A percentile compares a stretch with the other conserved stretches of the same genome.
These are phyloP conservation scores for Kwoniella shandongensis DNA, from an alignment of 768 basidiomycete genomes.

Conservation along the genomic window DNA sequence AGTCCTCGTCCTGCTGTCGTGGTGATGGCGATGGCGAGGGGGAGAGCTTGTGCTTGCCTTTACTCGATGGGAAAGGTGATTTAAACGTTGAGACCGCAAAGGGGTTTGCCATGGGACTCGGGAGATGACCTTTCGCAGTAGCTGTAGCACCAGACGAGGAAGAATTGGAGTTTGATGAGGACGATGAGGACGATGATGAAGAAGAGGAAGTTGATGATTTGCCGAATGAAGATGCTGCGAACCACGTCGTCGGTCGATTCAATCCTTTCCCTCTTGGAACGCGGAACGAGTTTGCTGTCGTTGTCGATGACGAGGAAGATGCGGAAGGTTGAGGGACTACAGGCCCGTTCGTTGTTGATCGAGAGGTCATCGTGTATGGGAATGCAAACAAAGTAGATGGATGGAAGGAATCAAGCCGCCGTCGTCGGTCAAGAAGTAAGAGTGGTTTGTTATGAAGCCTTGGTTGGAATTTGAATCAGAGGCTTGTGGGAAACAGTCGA, in stretches of 20 bases:
- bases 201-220: constrained; percentile 16
- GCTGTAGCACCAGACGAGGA: constrained; percentile 1
- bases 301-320: constrained; percentile 2
- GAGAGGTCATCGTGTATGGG: constrained; percentile 14
- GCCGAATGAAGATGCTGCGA: constrained; percentile 46
- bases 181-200: constrained; percentile 13
- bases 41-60: constrained; percentile 45
- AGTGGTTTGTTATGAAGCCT: no score
- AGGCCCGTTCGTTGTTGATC: constrained; percentile 10
- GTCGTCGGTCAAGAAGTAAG: no score
- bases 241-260: constrained; percentile 72
- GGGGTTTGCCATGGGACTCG: constrained; percentile 25
- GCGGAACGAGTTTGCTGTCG: constrained; percentile 10
- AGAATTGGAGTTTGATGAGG: constrained; percentile 3
- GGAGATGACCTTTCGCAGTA: not conserved
- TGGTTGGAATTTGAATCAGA: no score
- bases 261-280: constrained; percentile 27
- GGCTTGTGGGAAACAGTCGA: no score
- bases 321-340: constrained; percentile 15
- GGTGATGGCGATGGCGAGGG: constrained; percentile 42
- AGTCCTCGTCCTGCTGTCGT: constrained; percentile 38
- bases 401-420: no score
- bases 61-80: constrained; percentile 31
- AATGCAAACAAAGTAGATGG: not conserved
- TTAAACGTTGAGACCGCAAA: constrained; percentile 26